Conservation (phyloP, 1,284 basidiomycete species). For the Trametes versicolor region DNA sequence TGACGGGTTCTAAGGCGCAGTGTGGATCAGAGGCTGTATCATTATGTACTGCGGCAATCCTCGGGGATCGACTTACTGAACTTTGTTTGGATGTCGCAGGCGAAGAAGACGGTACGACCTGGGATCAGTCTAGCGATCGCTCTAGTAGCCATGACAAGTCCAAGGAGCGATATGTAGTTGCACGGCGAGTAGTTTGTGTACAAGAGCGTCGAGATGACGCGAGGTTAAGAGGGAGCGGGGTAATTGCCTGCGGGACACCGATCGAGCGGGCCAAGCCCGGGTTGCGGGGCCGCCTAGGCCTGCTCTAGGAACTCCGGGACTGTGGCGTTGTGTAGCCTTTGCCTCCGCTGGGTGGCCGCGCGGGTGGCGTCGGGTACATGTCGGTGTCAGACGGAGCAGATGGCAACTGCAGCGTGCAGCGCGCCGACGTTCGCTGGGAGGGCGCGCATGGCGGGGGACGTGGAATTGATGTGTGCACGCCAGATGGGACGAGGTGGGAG, state of each 20-base stretch:
- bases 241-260: not conserved
- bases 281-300: conserved; percentile 9
- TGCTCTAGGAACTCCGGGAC: not conserved
- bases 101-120: conserved; percentile 68
- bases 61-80: conserved; percentile 64
- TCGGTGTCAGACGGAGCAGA: conserved; percentile 3
- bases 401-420: not conserved
- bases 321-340: not conserved
- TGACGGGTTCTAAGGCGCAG: conserved; percentile 53
- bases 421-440: not conserved
- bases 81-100: conserved; percentile 83
- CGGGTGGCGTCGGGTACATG: not conserved
- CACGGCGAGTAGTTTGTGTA: not conserved
- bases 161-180: not conserved
- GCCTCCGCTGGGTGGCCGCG: not conserved
- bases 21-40: conserved; percentile 8
- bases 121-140: conserved; percentile 53
- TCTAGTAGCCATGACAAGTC: conserved; percentile 36
- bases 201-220: conserved; percentile 6
- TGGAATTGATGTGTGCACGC: not conserved
- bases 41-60: not conserved
- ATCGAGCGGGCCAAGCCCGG: conserved; percentile 6
- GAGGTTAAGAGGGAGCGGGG: not conserved
- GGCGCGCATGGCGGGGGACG: not conserved
- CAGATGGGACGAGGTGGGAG: not conserved